Base-by-base conservation (phyloP, 2,329 filamentous ascomycete species). In the Cladophialophora psammophila region DNA sequence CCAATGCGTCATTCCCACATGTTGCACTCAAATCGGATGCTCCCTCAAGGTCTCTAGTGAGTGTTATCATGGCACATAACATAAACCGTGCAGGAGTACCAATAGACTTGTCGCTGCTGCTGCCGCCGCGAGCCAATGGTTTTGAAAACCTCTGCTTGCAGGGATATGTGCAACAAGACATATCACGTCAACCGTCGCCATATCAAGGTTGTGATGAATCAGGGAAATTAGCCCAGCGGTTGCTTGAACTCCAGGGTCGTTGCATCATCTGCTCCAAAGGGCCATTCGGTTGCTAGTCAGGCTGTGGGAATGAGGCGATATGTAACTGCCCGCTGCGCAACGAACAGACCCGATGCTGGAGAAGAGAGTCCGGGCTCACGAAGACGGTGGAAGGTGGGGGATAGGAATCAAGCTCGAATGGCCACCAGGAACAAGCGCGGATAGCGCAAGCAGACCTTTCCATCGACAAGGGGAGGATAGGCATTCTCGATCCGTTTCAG, bases 361-460 rank as follows among this genome's bases (percentile, higher is more conserved):
- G 10, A 6, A 50, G 20, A 20, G 45, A 13, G 3, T 3, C 45
- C 20, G 12, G 45, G 10, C 45, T 12, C 6, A 12, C 45, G 20
- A 3, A 50, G 26, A 6, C 9, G 2, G 45, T 31, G 18, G 18
- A 26, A 5, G 26, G 45, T 5, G 10, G 5, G 20, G 20, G 6
- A 50, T 10, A n/a, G 20, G 36, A 35, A 56, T 56, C 52, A 63
- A 35, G 60, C 60, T 15, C 60, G 60, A n/a, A 56, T 40, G 31
- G 83, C 82, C 26, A 88, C 82, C 20, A 88, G 77, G 77, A 88
- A 88, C 57, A 88, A 72, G 52, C 86, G 78, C 20, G 85, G 86
- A 72, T 85, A 88, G n/a, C 75, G 78, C 67, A 88, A 73, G 65
- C 88, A 70, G 1, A 88, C 85, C 65, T 78, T 83, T 1, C 85